Percentiles rank a stretch among this genome's conserved stretches.
Conservation (phyloP, 2,329 filamentous ascomycete genomes). For the Alternaria hordeiaustralica region DNA sequence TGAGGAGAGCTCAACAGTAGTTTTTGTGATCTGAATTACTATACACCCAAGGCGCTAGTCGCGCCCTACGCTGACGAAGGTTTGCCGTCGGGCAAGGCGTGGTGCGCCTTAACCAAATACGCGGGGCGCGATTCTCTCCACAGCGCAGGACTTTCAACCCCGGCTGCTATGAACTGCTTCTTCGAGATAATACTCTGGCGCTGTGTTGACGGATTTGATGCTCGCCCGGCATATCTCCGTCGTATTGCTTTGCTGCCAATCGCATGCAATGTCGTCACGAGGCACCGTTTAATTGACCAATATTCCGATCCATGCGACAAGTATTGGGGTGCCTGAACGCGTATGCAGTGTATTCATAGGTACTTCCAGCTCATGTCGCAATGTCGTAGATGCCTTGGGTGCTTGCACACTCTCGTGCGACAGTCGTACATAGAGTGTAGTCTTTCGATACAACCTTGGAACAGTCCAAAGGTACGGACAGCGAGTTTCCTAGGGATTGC, state of each 20-base stretch:
- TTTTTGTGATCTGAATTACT: background rate
- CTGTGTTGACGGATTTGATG: background rate
- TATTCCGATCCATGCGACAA: background rate
- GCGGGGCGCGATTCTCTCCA: background rate
- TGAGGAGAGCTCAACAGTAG: background rate
- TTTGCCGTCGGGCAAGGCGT: background rate
- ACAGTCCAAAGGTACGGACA: background rate
- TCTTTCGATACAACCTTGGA: background rate
- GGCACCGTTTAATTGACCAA: background rate
- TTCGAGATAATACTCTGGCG: background rate
- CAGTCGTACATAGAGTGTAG: background rate
- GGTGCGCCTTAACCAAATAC: background rate
- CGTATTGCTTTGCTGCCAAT: background rate
- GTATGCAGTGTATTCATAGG: background rate
- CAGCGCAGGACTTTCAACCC: background rate
- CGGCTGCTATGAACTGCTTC: background rate
- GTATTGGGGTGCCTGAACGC: background rate
- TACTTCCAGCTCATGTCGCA: background rate
- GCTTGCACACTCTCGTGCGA: background rate
- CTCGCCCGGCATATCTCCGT: background rate
- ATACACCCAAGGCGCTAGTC: background rate
- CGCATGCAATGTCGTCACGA: background rate
- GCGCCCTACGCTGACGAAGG: background rate
- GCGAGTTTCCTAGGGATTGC: background rate
- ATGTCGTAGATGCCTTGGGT: background rate